phyloP scores from a whole-genome alignment of 148 eudicot genomes.

The Beta vulgaris region DNA sequence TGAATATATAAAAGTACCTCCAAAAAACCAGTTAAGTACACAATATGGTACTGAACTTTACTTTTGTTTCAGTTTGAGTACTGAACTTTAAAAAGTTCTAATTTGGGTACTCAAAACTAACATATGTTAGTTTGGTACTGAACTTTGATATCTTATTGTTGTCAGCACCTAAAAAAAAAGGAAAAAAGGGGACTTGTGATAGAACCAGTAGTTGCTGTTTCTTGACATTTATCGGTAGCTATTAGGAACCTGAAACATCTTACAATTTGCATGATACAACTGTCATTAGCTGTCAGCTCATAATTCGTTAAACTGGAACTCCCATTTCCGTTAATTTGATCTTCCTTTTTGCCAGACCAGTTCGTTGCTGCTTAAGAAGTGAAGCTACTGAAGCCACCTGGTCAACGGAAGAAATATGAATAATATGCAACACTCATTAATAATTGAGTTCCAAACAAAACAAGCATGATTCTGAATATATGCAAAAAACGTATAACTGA shows the following conservation, averaged over 20 bases:
- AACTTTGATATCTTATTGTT: too few relatives aligned
- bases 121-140: too few relatives aligned
- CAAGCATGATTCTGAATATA: too few relatives aligned
- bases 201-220: too few relatives aligned
- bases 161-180: too few relatives aligned
- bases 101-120: too few relatives aligned
- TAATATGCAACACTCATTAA: background rate
- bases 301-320: slow-evolving; percentile 45
- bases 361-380: slow-evolving; percentile 51
- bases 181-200: too few relatives aligned
- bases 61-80: too few relatives aligned
- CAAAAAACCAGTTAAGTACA: too few relatives aligned
- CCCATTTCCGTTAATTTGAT: slow-evolving; percentile 77
- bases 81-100: too few relatives aligned
- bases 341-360: slow-evolving; percentile 49
- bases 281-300: background rate
- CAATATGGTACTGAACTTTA: too few relatives aligned
- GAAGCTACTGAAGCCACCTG: slow-evolving; percentile 91
- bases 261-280: background rate
- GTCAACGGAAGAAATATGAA: background rate
- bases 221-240: background rate
- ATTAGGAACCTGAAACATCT: background rate
- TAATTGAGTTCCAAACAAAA: background rate
- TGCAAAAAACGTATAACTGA: background rate
- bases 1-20: too few relatives aligned